A percentile compares a stretch with the other conserved stretches of the same genome.
Evolutionary conservation across 495 filamentous ascomycete species (phyloP).

Genomic region (Trypethelium eluteriae): DNA sequence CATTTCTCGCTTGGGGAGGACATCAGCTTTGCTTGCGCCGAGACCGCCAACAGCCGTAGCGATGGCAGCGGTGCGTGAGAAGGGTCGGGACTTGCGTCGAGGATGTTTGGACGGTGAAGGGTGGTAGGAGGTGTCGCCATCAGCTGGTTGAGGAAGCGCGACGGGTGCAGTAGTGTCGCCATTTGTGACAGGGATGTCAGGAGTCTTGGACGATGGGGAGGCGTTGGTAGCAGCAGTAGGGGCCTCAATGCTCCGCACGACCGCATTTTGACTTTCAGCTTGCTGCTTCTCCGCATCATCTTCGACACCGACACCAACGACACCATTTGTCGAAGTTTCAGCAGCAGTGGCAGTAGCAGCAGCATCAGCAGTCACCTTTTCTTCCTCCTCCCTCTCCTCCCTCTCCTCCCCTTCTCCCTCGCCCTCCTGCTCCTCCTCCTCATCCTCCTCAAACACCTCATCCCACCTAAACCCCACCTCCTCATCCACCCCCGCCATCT

Average conservation of each 20-base stretch:
- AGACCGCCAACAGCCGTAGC: not conserved
- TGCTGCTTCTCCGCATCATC: not conserved
- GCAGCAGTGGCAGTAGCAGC: no score
- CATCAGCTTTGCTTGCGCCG: conserved; percentile 19
- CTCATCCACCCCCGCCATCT: conserved; percentile 34
- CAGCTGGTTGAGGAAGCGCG: not conserved
- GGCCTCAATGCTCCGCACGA: not conserved
- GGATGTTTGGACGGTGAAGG: not conserved
- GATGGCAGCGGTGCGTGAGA: not conserved
- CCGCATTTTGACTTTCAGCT: conserved; percentile 20
- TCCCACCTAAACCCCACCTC: conserved; percentile 4
- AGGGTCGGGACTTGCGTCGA: not conserved
- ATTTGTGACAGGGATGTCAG: not conserved
- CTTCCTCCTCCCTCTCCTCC: not conserved
- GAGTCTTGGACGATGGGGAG: not conserved
- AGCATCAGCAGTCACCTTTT: not conserved
- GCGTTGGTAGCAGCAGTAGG: not conserved
- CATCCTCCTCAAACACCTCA: conserved; percentile 14
- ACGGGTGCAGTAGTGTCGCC: not conserved
- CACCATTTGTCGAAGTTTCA: not conserved
- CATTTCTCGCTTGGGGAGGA: conserved; percentile 34
- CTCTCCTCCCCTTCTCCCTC: not conserved
- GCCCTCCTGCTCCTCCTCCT: conserved; percentile 3
- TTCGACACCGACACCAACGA: not conserved
- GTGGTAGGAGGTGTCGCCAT: not conserved